These are phyloP conservation scores for Cladorrhinum sp. DNA, from an alignment of 2,329 filamentous ascomycete species.

Conservation along the genomic window DNA sequence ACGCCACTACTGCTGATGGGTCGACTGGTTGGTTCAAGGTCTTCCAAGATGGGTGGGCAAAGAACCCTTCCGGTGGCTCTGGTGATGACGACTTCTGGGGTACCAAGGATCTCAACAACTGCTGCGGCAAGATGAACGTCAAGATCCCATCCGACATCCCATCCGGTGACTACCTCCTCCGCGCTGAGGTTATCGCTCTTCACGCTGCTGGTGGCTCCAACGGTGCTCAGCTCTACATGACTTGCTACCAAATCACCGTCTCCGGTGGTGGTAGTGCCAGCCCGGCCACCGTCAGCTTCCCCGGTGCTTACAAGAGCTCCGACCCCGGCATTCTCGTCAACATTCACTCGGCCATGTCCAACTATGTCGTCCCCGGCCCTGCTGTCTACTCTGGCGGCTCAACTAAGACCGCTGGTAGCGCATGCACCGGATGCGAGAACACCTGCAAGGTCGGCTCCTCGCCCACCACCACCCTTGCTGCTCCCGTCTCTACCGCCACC, in stretches of 20 bases:
- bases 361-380: conserved; percentile 44
- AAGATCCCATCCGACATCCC: conserved; percentile 34
- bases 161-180: conserved; percentile 43
- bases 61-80: conserved; percentile 32
- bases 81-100: conserved; percentile 47
- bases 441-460: conserved; percentile 38
- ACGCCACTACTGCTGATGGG: conserved; percentile 43
- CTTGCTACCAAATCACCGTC: conserved; percentile 38
- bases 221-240: conserved; percentile 40
- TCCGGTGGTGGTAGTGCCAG: conserved; percentile 30
- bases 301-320: conserved; percentile 42
- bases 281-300: conserved; percentile 37
- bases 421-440: conserved; percentile 40
- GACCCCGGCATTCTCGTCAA: conserved; percentile 48
- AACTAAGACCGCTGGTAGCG: conserved; percentile 39
- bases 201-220: conserved; percentile 39
- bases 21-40: conserved; percentile 52
- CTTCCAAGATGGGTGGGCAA: conserved; percentile 43
- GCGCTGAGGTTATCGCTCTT: conserved; percentile 48
- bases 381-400: conserved; percentile 41
- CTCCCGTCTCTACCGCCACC: conserved; percentile 9
- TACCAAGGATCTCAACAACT: conserved; percentile 40
- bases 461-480: conserved; percentile 19
- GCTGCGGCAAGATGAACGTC: conserved; percentile 41
- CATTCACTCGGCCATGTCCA: conserved; percentile 42